These are phyloP conservation scores for Allium sativum DNA, from an alignment of 106 monocot genomes.

Conservation along the genomic window DNA sequence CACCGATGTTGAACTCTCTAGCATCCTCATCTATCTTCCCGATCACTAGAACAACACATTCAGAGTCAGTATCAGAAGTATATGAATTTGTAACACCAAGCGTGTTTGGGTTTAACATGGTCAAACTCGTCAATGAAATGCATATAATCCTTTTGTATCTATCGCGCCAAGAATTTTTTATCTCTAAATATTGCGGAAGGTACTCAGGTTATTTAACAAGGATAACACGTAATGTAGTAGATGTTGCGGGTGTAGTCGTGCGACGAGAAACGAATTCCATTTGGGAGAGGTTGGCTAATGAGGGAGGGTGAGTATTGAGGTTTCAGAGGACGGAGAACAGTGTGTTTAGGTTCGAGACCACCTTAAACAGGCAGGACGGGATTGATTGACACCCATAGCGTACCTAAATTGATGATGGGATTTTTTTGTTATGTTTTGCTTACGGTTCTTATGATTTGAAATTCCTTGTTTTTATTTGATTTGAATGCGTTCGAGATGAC, in stretches of 20 bases:
- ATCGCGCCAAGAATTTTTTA: conserved; percentile 96
- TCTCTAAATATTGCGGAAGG: conserved; percentile 68
- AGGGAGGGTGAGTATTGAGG: too few relatives aligned
- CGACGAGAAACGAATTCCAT: conserved; percentile 97
- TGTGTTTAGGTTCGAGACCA: too few relatives aligned
- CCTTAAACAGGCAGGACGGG: too few relatives aligned
- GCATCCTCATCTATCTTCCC: conserved; percentile 22
- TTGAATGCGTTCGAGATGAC: too few relatives aligned
- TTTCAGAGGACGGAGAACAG: too few relatives aligned
- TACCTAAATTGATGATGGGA: too few relatives aligned
- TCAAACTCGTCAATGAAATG: conserved; percentile 43
- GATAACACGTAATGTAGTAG: conserved; percentile 12
- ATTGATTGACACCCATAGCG: too few relatives aligned
- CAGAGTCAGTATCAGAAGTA: conserved; percentile 46
- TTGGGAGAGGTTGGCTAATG: conserved; percentile 46
- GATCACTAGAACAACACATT: conserved; percentile 60
- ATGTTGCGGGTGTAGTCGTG: conserved; percentile 7
- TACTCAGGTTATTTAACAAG: conserved; percentile 83
- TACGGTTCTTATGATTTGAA: too few relatives aligned
- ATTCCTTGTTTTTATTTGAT: too few relatives aligned
- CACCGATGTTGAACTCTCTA: conserved; percentile 64
- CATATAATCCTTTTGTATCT: conserved; percentile 89
- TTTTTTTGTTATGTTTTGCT: too few relatives aligned
- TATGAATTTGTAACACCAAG: conserved; percentile 82
- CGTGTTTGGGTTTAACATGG: conserved; percentile 71